Evolutionary conservation across 208 protist genomes (phyloP), one percentile per base, ranked within the genome.

Genomic region (Naegleria lovaniensis): DNA sequence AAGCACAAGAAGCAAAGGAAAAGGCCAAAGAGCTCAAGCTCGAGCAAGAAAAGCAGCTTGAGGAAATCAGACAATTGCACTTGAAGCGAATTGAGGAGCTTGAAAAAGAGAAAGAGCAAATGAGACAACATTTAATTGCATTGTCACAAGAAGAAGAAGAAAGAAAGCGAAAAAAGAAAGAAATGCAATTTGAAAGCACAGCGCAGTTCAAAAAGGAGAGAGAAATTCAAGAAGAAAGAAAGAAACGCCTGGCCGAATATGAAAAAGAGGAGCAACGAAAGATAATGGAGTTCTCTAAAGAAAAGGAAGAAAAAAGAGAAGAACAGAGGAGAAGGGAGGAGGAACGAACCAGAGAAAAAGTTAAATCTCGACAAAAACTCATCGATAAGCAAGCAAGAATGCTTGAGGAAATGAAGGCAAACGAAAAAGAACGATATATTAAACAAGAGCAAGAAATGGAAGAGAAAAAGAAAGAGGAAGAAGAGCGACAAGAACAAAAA

Each of bases 251-350:
- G 2, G 9, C 7, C 0, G 43, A 58, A 38, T 40, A 22, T 1
- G 41, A 88, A 88, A 29, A 88, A 33, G 43, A 88, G 25, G 15
- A 88, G 36, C 19, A 88, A 58, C 0, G 36, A 6, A 88, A 38
- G 11, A 48, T 38, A 19, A 7, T n/a, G 22, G 85, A 88, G 39
- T 88, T 58, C 29, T 19, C 55, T 0, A 9, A 58, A 51, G 13
- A 40, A 36, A 88, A 88, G n/a, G 41, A 88, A 16, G 16, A n/a
- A 33, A 51, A 39, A 13, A 15, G 6, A 25, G 41, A 55, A 9
- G 85, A 88, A 36, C 85, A 88, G 11, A 29, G 5, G 22, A 88
- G 85, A 88, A 88, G 85, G 58, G 85, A 88, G 38, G 40, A 58
- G 13, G n/a, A 88, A 38, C 85, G 39, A 38, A 43, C 55, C 0